Evolutionary conservation across 2,329 filamentous ascomycete genomes (phyloP).

Genomic region (Lachnellula arida): DNA sequence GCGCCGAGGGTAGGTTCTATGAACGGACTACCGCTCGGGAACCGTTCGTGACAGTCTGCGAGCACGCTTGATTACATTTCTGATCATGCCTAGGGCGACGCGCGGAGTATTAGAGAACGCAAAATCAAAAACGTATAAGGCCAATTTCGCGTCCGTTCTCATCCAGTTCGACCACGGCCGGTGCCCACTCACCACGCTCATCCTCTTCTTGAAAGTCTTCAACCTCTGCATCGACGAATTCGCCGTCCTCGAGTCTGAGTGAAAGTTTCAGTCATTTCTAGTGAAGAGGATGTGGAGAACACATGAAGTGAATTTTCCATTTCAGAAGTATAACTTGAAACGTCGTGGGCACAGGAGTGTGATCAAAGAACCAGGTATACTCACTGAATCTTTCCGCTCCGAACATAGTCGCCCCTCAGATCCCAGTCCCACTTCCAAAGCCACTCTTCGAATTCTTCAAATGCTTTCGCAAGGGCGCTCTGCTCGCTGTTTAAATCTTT

Average conservation of each 20-base stretch:
- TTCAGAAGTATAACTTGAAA: too few species aligned
- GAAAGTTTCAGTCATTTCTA: too few species aligned
- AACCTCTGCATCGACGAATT: conserved; percentile 42
- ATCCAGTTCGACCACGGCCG: conserved; percentile 31
- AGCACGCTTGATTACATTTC: neutral
- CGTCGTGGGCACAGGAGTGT: too few species aligned
- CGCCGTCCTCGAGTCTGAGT: conserved; percentile 43
- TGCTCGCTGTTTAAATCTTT: conserved; percentile 37
- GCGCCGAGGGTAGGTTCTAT: conserved; percentile 3
- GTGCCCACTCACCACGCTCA: conserved; percentile 33
- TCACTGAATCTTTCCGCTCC: conserved; percentile 41
- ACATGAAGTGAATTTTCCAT: too few species aligned
- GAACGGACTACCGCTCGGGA: conserved; percentile 14
- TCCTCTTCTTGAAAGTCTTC: conserved; percentile 51
- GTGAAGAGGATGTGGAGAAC: too few species aligned
- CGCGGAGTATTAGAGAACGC: conserved; percentile 12
- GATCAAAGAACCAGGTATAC: too few species aligned
- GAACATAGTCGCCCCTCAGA: conserved; percentile 45
- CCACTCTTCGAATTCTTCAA: conserved; percentile 45
- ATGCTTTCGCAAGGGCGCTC: conserved; percentile 42
- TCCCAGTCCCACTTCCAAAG: conserved; percentile 51
- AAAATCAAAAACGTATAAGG: conserved; percentile 28
- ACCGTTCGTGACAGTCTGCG: conserved; percentile 1
- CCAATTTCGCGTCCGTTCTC: conserved; percentile 30
- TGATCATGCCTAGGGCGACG: conserved; percentile 17